Conservation (phyloP, 768 basidiomycete species). For the Solioccasus polychromus region DNA sequence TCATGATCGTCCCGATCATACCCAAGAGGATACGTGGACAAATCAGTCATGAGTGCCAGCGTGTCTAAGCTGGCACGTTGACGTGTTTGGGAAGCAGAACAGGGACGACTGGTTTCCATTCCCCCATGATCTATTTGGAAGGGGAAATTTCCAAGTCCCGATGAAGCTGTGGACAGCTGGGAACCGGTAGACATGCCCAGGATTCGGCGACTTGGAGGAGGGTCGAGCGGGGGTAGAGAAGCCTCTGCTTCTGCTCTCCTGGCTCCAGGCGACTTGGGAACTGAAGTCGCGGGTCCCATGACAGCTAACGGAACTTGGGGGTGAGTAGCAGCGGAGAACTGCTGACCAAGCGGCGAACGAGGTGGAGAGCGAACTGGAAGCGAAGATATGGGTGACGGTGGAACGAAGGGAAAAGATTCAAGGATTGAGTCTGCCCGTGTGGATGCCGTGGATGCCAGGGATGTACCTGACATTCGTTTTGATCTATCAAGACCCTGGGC, state of each 20-base stretch:
- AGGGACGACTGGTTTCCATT: conserved; percentile 31
- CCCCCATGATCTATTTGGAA: conserved; percentile 78
- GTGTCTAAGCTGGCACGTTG: conserved; percentile 85
- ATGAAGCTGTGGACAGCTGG: conserved; percentile 73
- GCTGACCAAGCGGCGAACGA: conserved; percentile 67
- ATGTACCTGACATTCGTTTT: conserved; percentile 60
- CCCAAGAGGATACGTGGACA: conserved; percentile 79
- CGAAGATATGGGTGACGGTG: conserved; percentile 86
- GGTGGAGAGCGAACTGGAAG: conserved; percentile 72
- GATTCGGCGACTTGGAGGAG: conserved; percentile 58
- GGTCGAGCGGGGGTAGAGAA: conserved; percentile 34
- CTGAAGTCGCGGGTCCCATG: not conserved
- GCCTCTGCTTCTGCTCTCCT: conserved; percentile 27
- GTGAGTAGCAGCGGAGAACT: conserved; percentile 39
- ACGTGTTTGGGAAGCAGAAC: conserved; percentile 41
- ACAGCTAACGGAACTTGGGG: conserved; percentile 4
- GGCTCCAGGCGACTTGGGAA: not conserved
- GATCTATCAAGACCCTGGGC: conserved; percentile 47
- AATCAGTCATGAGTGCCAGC: conserved; percentile 75
- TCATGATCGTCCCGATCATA: conserved; percentile 50
- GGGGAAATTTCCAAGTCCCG: conserved; percentile 81
- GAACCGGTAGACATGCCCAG: conserved; percentile 76
- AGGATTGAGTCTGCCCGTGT: conserved; percentile 81
- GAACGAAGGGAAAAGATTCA: conserved; percentile 86
- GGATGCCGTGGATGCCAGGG: conserved; percentile 63